Evolutionary conservation across 2,329 filamentous ascomycete genomes (phyloP).

Genomic region (Colletotrichum cordylinicola): DNA sequence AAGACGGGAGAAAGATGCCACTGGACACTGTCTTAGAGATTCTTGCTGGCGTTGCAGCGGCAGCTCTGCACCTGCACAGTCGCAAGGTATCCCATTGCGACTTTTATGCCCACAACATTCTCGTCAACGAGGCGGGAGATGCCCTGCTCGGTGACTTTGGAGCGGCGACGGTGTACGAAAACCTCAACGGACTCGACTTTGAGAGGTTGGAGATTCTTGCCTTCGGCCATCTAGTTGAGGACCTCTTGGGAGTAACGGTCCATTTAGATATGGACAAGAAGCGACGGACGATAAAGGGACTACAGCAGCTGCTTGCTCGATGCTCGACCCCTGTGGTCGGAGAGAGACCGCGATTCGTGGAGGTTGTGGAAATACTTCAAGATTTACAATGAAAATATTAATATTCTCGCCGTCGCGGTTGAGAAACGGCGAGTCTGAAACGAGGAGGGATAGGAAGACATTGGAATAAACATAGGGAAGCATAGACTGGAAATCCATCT

Average conservation of each 20-base stretch:
- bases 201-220: slow-evolving; percentile 53
- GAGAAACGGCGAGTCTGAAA: neutral
- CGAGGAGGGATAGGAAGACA: neutral
- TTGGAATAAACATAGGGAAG: neutral
- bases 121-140: slow-evolving; percentile 44
- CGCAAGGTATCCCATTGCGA: slow-evolving; percentile 51
- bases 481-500: neutral
- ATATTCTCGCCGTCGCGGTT: neutral
- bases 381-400: neutral
- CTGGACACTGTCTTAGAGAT: slow-evolving; percentile 37
- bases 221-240: slow-evolving; percentile 52
- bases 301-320: slow-evolving; percentile 31
- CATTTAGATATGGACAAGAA: slow-evolving; percentile 31
- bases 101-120: slow-evolving; percentile 53
- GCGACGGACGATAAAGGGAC: slow-evolving; percentile 19
- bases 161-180: slow-evolving; percentile 49
- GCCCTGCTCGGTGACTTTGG: slow-evolving; percentile 54
- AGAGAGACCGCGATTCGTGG: slow-evolving; percentile 36
- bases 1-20: slow-evolving; percentile 32
- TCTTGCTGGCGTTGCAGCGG: slow-evolving; percentile 45
- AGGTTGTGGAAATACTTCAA: slow-evolving; percentile 1
- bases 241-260: slow-evolving; percentile 35
- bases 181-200: slow-evolving; percentile 28
- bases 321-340: slow-evolving; percentile 31
- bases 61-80: slow-evolving; percentile 47